A percentile compares a stretch with the other conserved stretches of the same genome.
Evolutionary conservation across 495 filamentous ascomycete species (phyloP).

Genomic region (Melanomma pulvis-pyrius): DNA sequence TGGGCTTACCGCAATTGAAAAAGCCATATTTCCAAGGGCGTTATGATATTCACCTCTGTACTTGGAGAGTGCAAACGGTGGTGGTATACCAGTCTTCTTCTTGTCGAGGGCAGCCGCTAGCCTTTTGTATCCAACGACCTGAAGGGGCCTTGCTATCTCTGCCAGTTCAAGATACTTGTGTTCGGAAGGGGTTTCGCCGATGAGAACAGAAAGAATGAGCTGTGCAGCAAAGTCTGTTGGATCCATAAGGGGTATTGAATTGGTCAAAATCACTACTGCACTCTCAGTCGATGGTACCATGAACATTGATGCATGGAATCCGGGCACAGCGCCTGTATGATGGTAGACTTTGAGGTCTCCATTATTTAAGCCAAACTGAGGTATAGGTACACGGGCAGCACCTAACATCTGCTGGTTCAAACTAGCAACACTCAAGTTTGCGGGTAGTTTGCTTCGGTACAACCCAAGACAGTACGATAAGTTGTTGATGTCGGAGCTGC

Average conservation of each 20-base stretch:
- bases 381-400: neutral
- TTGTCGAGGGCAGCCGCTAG: neutral
- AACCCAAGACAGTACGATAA: slow-evolving; percentile 23
- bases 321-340: slow-evolving; percentile 1
- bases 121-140: neutral
- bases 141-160: neutral
- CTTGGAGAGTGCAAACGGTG: neutral
- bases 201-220: neutral
- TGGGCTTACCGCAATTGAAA: neutral
- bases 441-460: slow-evolving; percentile 17
- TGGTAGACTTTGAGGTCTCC: slow-evolving; percentile 2
- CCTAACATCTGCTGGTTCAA: neutral
- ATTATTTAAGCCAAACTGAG: neutral
- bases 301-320: slow-evolving; percentile 1
- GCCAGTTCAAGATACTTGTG: neutral
- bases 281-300: slow-evolving; percentile 13
- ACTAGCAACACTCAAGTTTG: slow-evolving; percentile 12
- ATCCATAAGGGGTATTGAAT: slow-evolving; percentile 11
- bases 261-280: slow-evolving; percentile 10
- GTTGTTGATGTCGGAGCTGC: neutral
- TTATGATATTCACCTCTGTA: slow-evolving; percentile 11
- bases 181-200: neutral
- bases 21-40: neutral
- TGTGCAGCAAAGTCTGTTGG: slow-evolving; percentile 12
- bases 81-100: neutral